Conservation (phyloP, 805 yeast genomes). For the Candida anglica region DNA sequence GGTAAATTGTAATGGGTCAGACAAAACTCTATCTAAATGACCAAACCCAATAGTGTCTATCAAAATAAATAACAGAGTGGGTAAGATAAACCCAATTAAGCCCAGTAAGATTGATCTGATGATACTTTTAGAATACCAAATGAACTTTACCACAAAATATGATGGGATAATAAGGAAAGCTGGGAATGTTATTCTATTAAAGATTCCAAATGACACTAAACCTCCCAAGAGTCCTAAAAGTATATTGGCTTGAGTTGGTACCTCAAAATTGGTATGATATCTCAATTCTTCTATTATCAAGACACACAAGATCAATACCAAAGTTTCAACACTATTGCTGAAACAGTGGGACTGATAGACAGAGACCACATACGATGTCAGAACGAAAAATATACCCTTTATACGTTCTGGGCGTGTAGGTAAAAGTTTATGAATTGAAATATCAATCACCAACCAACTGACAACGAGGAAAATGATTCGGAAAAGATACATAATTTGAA, state of each 20-base stretch:
- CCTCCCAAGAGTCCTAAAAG: constrained; percentile 43
- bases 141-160: constrained; percentile 40
- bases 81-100: constrained; percentile 24
- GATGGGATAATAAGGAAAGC: constrained; percentile 71
- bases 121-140: constrained; percentile 26
- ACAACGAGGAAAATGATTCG: constrained; percentile 46
- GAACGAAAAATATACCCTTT: constrained; percentile 45
- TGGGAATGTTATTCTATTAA: constrained; percentile 81
- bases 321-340: constrained; percentile 81
- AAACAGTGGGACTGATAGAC: constrained; percentile 83
- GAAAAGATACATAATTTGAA: constrained; percentile 48
- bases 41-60: constrained; percentile 52
- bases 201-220: constrained; percentile 61
- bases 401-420: constrained; percentile 47
- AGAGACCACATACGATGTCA: constrained; percentile 66
- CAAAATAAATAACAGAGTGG: constrained; percentile 35
- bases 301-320: constrained; percentile 46
- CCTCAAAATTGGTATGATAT: constrained; percentile 10
- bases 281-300: constrained; percentile 46
- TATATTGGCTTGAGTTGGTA: constrained; percentile 3
- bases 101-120: constrained; percentile 24
- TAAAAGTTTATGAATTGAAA: constrained; percentile 43
- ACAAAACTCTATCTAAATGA: constrained; percentile 1
- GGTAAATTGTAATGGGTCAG: constrained; percentile 10
- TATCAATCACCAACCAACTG: constrained; percentile 35